Evolutionary conservation across 345 rosid genomes (phyloP), one percentile per base, ranked within the genome.

Genomic region (Sonneratia caseolaris): DNA sequence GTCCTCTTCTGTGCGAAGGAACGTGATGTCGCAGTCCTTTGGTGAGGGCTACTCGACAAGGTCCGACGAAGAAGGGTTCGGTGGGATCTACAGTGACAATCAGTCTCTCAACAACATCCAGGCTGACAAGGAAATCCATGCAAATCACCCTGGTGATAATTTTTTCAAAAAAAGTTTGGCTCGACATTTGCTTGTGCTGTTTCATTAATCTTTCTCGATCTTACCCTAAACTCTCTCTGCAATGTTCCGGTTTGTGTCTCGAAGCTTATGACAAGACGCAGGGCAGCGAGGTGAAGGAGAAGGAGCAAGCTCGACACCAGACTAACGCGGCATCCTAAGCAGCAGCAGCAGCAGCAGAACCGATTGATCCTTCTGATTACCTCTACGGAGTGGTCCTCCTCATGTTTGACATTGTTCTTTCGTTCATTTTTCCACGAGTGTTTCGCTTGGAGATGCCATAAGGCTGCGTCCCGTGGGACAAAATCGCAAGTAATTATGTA

Each of bases 11-110:
- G 8, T 12, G 14, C 22, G 12, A 49, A 88, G 97, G 79, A 86
- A 86, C 74, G 82, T 76, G 73, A 91, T 89, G 91, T 83, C 90
- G 21, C 87, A 86, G 71, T 87, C 97, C 19, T 91, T 62, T 73
- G 97, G 97, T 55, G 97, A 89, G 66, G 94, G 86, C 56, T 92
- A 92, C 73, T 68, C 94, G 0, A 86, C 94, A 9, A 87, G 96
- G 81, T 70, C 83, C 5, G 91, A 92, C 38, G 94, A 92, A 68
- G 98, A 92, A 84, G 98, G 96, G 18, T 90, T 87, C 55, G 96
- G 98, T 32, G 96, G 96, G 55, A 83, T 66, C 51, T 82, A 81
- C 70, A 87, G 93, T 37, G 84, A 86, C 51, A 89, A 88, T 42
- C 83, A 85, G 18, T 69, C 81, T 1, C 5, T 61, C 19, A 72